Base-by-base conservation (phyloP, 495 filamentous ascomycete species). In the Cercophora sp. region DNA sequence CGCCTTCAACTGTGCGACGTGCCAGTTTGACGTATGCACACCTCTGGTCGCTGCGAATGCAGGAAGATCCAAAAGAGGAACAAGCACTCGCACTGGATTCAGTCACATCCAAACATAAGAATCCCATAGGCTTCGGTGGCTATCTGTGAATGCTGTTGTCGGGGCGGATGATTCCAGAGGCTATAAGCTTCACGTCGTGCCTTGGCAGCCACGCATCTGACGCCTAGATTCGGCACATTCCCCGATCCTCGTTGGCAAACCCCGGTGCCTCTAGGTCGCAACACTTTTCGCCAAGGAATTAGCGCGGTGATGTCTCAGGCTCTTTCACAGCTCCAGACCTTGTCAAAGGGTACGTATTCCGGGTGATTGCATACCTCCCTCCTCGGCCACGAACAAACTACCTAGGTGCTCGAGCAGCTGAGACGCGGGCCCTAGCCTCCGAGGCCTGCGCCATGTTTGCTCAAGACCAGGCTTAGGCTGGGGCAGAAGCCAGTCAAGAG, bases 21-120 rank as follows among this genome's bases (percentile, higher is more conserved):
- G 36, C 18, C 36, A 39, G 36, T 39, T 39, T 39, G 36, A 39
- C 36, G 22, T 39, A 39, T 39, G 36, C 36, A 39, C n/a, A n/a
- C n/a, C n/a, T n/a, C n/a, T n/a, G 15, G 36, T 18, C n/a, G 2
- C 34, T 5, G 3, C 22, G 16, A 39, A 39, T 37, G 4, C 34
- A 16, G 34, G n/a, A 39, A 39, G 36, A 19, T 18, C 36, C 22
- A 19, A 19, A 6, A 19, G 36, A 19, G 36, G n/a, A n/a, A n/a
- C n/a, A 39, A 36, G 4, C 5, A 19, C 11, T 19, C 22, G 16
- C 36, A 37, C 36, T 5, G 22, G 36, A 6, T 8, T 39, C 36
- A 19, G 36, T n/a, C 36, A 3, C 15, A 39, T 39, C 15, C 16
- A 18, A n/a, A n/a, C n/a, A n/a, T n/a, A n/a, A n/a, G n/a, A n/a